Percentiles rank a stretch among this genome's conserved stretches.
These are phyloP conservation scores for Penicillium sp. DNA, from an alignment of 2,329 filamentous ascomycete species.

Conservation along the genomic window DNA sequence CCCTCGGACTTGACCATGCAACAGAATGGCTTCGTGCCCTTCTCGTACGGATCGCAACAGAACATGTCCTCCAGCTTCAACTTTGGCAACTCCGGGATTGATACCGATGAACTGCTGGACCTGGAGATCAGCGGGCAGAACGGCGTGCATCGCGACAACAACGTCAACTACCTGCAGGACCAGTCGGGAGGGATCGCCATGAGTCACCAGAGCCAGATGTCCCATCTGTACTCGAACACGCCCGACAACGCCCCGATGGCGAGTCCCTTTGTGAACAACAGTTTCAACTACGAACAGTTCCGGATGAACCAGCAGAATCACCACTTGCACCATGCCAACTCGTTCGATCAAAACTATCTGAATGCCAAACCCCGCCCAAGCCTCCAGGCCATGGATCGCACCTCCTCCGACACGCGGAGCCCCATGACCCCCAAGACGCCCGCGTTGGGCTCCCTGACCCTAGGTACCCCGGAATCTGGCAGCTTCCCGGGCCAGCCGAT, in stretches of 20 bases:
- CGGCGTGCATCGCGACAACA: slow-evolving; percentile 29
- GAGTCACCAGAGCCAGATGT: slow-evolving; percentile 63
- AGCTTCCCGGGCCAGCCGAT: slow-evolving; percentile 75
- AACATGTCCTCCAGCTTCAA: slow-evolving; percentile 67
- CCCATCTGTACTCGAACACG: slow-evolving; percentile 75
- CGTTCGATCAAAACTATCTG: slow-evolving; percentile 53
- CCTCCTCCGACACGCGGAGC: slow-evolving; percentile 66
- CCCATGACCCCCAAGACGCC: slow-evolving; percentile 86
- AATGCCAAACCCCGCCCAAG: slow-evolving; percentile 54
- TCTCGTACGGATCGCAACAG: slow-evolving; percentile 57
- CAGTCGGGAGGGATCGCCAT: slow-evolving; percentile 53
- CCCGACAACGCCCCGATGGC: slow-evolving; percentile 88
- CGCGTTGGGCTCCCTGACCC: slow-evolving; percentile 64
- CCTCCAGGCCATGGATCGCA: slow-evolving; percentile 62
- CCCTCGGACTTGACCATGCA: slow-evolving; percentile 77
- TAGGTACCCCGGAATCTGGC: slow-evolving; percentile 64
- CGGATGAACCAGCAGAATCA: slow-evolving; percentile 51
- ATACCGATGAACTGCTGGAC: slow-evolving; percentile 83
- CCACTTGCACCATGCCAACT: slow-evolving; percentile 36
- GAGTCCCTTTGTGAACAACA: slow-evolving; percentile 72
- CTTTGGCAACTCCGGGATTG: slow-evolving; percentile 70
- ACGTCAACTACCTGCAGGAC: slow-evolving; percentile 41
- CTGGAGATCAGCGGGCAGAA: slow-evolving; percentile 41
- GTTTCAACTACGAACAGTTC: slow-evolving; percentile 72
- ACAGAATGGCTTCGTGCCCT: slow-evolving; percentile 46